Percentiles rank a stretch among this genome's conserved stretches.
phyloP scores from a whole-genome alignment of 2,329 filamentous ascomycete genomes.

The Fusarium concolor region DNA sequence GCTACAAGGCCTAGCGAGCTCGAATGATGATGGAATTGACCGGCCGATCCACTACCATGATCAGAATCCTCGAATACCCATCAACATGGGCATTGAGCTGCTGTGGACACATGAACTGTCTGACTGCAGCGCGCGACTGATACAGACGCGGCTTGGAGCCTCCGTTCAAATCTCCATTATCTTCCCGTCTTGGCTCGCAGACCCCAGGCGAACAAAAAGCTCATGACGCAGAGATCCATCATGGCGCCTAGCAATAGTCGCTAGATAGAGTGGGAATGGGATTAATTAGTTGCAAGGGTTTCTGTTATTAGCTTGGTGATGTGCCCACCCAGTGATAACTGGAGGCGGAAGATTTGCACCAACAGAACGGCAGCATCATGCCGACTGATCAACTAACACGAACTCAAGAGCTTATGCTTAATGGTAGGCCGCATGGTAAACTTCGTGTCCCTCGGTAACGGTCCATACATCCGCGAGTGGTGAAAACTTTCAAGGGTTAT shows the following conservation, averaged over 20 bases:
- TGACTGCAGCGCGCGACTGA: neutral
- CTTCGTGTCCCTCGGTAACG: neutral
- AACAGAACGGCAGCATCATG: neutral
- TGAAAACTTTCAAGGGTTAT: neutral
- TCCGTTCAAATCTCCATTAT: slow-evolving; percentile 22
- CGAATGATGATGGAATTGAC: slow-evolving; percentile 37
- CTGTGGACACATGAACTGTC: slow-evolving; percentile 17
- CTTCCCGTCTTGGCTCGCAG: slow-evolving; percentile 33
- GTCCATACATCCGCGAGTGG: neutral
- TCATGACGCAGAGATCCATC: slow-evolving; percentile 35
- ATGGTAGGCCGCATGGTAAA: neutral
- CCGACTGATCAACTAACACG: slow-evolving; percentile 12
- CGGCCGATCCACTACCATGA: slow-evolving; percentile 37
- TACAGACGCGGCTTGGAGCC: slow-evolving; percentile 21
- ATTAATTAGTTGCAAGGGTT: slow-evolving; percentile 35
- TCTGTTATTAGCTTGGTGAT: slow-evolving; percentile 18
- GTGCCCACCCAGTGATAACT: slow-evolving; percentile 8
- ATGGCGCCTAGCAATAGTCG: slow-evolving; percentile 30
- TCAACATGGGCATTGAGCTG: slow-evolving; percentile 4
- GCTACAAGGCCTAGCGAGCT: slow-evolving; percentile 22
- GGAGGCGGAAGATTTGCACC: slow-evolving; percentile 21
- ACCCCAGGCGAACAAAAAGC: slow-evolving; percentile 12
- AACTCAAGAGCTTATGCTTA: slow-evolving; percentile 21
- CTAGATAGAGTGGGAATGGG: slow-evolving; percentile 9
- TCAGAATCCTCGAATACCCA: slow-evolving; percentile 2